Base-by-base conservation (phyloP, 108 stramenopile genomes). In the Parmales sp. region DNA sequence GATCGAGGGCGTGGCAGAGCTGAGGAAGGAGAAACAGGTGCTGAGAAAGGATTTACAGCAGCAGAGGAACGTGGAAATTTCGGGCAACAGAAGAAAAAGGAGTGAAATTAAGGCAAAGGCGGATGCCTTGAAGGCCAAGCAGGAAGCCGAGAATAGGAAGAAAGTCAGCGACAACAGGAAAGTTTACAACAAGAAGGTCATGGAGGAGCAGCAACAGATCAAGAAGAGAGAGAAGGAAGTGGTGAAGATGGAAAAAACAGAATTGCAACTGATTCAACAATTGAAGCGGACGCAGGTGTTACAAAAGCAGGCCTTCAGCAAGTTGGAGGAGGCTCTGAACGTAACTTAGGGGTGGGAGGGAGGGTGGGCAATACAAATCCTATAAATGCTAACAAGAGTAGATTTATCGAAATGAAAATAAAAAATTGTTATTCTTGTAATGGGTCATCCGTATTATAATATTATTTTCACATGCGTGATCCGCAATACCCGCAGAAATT, bases 271-370 rank as follows among this genome's bases (percentile, higher is more conserved):
- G 5, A 64, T 72, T 19, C 54, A 64, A 26, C 46, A 50, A 25
- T 66, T 72, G 7, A 72, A 72, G 54, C 16, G 45, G 45, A 64
- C 72, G 29, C 72, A 72, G 66, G 25, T 39, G 28, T 28, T 64
- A 46, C 72, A 72, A 39, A 37, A 67, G 67, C 28, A 50, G 50
- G 72, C 67, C 11, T 72, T 51, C 51, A 41, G 23, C 7, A 66
- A 51, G 1, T 63, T 70, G 43, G 70, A 70, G 70, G 22, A 18
- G 1, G 70, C 70, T 2, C 43, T 70, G 3, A 63, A 70, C 70
- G 38, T 25, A 23, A 34, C 54, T 11, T 60, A 29, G 41, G 16
- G 41, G 8, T 11, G 41, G 41, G 11, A 16, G 11, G 11, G 41
- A 8, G 41, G 11, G 41, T 16, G 41, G 16, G 41, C 41, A 16